A percentile compares a stretch with the other conserved stretches of the same genome.
phyloP scores from a whole-genome alignment of 2,329 filamentous ascomycete genomes.

The Cadophora sp. region DNA sequence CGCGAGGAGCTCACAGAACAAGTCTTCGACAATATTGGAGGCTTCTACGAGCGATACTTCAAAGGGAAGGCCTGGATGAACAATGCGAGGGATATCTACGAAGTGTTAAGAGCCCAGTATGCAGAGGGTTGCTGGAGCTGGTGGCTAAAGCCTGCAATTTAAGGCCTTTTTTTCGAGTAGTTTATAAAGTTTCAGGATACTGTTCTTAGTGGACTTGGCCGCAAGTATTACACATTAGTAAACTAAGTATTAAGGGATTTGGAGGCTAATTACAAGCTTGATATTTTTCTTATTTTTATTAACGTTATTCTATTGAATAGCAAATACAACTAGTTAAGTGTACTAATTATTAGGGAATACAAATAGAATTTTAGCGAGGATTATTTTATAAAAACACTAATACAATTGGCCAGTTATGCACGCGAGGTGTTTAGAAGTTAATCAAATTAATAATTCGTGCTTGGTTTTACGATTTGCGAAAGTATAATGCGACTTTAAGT shows the following conservation, averaged over 20 bases:
- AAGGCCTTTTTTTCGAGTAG: slow-evolving; percentile 38
- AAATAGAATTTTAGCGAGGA: slow-evolving; percentile 37
- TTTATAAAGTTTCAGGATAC: slow-evolving; percentile 39
- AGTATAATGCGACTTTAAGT: slow-evolving; percentile 45
- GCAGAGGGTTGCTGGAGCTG: slow-evolving; percentile 34
- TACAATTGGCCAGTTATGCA: slow-evolving; percentile 40
- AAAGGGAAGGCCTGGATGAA: slow-evolving; percentile 36
- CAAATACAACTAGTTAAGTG: slow-evolving; percentile 37
- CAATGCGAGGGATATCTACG: slow-evolving; percentile 37
- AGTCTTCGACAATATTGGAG: slow-evolving; percentile 39
- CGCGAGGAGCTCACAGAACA: slow-evolving; percentile 39
- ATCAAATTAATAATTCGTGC: slow-evolving; percentile 44
- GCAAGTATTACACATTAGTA: slow-evolving; percentile 39
- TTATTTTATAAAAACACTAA: slow-evolving; percentile 35
- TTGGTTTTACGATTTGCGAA: slow-evolving; percentile 21
- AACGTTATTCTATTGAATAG: slow-evolving; percentile 29
- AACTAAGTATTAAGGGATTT: slow-evolving; percentile 40
- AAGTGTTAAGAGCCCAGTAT: slow-evolving; percentile 37
- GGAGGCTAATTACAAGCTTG: slow-evolving; percentile 39
- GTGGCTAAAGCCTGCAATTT: slow-evolving; percentile 37
- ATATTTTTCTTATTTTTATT: slow-evolving; percentile 35
- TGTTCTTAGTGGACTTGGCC: slow-evolving; percentile 35
- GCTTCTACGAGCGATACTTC: slow-evolving; percentile 36
- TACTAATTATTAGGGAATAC: slow-evolving; percentile 38
- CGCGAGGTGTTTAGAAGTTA: slow-evolving; percentile 44